Evolutionary conservation across 1,284 basidiomycete species (phyloP).

Genomic region (Stereum hirsutum): DNA sequence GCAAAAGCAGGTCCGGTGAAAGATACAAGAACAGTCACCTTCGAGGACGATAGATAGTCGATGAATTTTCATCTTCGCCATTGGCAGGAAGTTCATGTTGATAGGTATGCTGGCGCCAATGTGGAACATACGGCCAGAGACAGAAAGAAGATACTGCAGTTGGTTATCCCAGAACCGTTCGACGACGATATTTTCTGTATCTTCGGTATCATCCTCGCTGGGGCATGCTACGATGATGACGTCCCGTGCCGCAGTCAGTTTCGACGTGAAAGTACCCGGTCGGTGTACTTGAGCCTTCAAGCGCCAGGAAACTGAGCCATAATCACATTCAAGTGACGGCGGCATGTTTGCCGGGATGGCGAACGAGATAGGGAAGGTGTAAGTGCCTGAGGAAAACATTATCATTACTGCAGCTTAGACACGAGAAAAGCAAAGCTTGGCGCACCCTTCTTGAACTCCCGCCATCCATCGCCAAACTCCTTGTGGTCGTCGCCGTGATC

Average conservation of each 20-base stretch:
- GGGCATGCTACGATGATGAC: slow-evolving; percentile 76
- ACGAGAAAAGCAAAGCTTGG: too few relatives aligned
- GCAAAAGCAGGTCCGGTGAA: not conserved
- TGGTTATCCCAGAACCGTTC: slow-evolving; percentile 92
- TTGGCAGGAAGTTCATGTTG: slow-evolving; percentile 75
- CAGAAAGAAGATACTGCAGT: slow-evolving; percentile 75
- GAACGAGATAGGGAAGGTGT: slow-evolving; percentile 93
- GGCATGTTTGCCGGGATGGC: slow-evolving; percentile 76
- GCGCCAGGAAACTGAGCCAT: slow-evolving; percentile 74
- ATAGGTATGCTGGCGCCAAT: slow-evolving; percentile 82
- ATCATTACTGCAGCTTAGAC: too few relatives aligned
- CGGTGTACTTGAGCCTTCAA: slow-evolving; percentile 81
- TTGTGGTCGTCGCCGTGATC: slow-evolving; percentile 37
- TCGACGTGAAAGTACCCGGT: slow-evolving; percentile 74
- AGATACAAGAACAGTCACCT: slow-evolving; percentile 36
- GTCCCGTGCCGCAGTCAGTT: slow-evolving; percentile 64
- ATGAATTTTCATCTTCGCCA: slow-evolving; percentile 80
- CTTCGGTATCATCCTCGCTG: slow-evolving; percentile 73
- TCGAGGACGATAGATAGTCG: slow-evolving; percentile 76
- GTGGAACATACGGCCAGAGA: slow-evolving; percentile 76
- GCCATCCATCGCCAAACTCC: slow-evolving; percentile 61
- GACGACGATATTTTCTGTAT: slow-evolving; percentile 77
- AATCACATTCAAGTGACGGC: slow-evolving; percentile 73
- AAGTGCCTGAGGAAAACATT: slow-evolving; percentile 67
- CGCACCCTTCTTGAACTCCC: slow-evolving; percentile 84